Conservation (phyloP, 129 eudicot genomes). For the Chrysanthemum lavandulifolium region DNA sequence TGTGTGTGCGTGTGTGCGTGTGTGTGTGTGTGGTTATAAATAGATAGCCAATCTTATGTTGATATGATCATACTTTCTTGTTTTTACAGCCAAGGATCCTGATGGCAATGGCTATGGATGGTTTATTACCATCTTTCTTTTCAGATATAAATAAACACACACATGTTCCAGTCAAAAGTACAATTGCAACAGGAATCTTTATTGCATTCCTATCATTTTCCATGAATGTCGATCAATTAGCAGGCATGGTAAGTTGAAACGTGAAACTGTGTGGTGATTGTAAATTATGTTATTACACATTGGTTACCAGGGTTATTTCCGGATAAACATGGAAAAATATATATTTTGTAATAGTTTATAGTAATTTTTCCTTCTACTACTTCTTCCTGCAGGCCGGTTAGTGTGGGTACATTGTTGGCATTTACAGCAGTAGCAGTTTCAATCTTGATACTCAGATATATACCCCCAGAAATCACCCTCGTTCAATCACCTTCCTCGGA, state of each 20-base stretch:
- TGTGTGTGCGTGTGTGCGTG: not conserved
- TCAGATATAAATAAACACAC: conserved; percentile 57
- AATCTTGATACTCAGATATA: no score
- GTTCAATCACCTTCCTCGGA: no score
- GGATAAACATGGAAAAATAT: no score
- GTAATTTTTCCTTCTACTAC: no score
- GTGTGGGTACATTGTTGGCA: no score
- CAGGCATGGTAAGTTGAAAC: conserved; percentile 27
- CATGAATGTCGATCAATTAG: conserved; percentile 61
- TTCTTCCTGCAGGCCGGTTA: no score
- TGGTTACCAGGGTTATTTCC: conserved; percentile 20
- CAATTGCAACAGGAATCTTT: conserved; percentile 49
- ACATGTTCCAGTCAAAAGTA: conserved; percentile 65
- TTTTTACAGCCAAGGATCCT: conserved; percentile 64
- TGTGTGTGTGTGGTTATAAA: not conserved
- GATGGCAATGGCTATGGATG: conserved; percentile 78
- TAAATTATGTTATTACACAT: no score
- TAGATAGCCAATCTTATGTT: no score
- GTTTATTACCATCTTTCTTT: conserved; percentile 62
- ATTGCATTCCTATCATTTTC: conserved; percentile 52
- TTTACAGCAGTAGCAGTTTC: no score
- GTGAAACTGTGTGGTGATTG: no score
- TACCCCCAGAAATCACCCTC: no score
- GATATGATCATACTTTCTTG: conserved; percentile 5
- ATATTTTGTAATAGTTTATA: no score